Evolutionary conservation across 371 early-diverging fungal genomes (phyloP), one percentile per base, ranked within the genome.

Genomic region (Apophysomyces sp.): DNA sequence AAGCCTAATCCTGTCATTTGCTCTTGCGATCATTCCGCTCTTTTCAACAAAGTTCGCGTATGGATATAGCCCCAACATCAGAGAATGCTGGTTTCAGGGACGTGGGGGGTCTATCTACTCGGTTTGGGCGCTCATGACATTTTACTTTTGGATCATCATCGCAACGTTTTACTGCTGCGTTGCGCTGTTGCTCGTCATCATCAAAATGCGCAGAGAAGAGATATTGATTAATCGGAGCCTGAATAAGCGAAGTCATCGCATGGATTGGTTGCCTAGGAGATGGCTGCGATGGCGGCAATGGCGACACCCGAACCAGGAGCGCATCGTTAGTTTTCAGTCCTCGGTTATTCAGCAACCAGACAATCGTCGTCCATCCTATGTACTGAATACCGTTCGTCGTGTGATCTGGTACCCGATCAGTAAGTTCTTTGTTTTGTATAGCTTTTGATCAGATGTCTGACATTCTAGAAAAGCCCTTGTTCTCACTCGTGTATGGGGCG

Each of bases 401-500:
- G 58, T 63, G 0, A 58, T 63, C 27, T 63, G 57, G 63, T 63
- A 53, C 9, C 63, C 63, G 13, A 52, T 57, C n/a, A 53, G 63
- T 63, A 53, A 29, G 63, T 18, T 56, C 21, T 24, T 26, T 24
- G 18, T 44, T 40, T 8, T 13, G 3, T 6, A 13, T 24, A 27
- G 4, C 24, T 28, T 12, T 12, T 37, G 21, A 32, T 28, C 26
- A 44, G 18, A 1, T 6, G 16, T 6, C 41, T 13, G 18, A 41
- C 16, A 8, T 13, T 34, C 34, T 29, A n/a, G 24, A 44, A 11
- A 18, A 63, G 63, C 41, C 31, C 63, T 63, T 28, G 30, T 63
- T 51, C 16, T 63, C 13, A 57, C 58, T 16, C 52, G 63, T 4
- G 52, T 63, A n/a, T 63, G 63, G 63, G 52, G 63, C 13, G 39